phyloP scores from a whole-genome alignment of 768 basidiomycete species.

The Pleurotus tuber-regium region DNA sequence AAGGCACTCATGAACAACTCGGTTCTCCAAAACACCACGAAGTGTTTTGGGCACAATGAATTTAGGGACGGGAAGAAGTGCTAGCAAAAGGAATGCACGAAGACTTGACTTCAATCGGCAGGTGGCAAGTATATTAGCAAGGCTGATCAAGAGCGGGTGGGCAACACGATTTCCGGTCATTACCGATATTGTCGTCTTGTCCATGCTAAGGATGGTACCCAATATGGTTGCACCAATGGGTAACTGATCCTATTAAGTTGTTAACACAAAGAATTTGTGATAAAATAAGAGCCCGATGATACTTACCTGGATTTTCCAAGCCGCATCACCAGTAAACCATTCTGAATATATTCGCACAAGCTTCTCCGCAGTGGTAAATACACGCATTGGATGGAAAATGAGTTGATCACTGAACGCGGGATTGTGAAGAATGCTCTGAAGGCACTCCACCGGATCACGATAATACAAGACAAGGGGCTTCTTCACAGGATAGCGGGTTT shows the following conservation, averaged over 20 bases:
- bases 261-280: no score
- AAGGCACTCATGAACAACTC: constrained; percentile 17
- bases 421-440: constrained; percentile 23
- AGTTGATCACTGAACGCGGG: constrained; percentile 15
- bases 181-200: constrained; percentile 19
- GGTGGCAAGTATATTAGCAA: constrained; percentile 15
- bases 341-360: constrained; percentile 18
- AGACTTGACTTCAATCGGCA: constrained; percentile 15
- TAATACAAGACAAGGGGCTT: constrained; percentile 24
- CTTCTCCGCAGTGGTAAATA: constrained; percentile 13
- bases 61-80: constrained; percentile 20
- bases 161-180: constrained; percentile 15
- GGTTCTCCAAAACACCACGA: constrained; percentile 13
- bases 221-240: constrained; percentile 17
- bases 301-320: constrained; percentile 21
- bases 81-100: constrained; percentile 17
- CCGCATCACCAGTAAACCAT: constrained; percentile 19
- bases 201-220: constrained; percentile 15
- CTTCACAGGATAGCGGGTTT: constrained; percentile 21
- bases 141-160: constrained; percentile 15
- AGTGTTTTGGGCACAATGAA: constrained; percentile 14
- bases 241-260: constrained; percentile 16
- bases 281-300: neutral
- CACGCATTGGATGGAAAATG: constrained; percentile 7
- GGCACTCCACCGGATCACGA: constrained; percentile 23